Evolutionary conservation across 352 stramenopile genomes (phyloP), one percentile per base, ranked within the genome.

Genomic region (Blastocystis sp.): DNA sequence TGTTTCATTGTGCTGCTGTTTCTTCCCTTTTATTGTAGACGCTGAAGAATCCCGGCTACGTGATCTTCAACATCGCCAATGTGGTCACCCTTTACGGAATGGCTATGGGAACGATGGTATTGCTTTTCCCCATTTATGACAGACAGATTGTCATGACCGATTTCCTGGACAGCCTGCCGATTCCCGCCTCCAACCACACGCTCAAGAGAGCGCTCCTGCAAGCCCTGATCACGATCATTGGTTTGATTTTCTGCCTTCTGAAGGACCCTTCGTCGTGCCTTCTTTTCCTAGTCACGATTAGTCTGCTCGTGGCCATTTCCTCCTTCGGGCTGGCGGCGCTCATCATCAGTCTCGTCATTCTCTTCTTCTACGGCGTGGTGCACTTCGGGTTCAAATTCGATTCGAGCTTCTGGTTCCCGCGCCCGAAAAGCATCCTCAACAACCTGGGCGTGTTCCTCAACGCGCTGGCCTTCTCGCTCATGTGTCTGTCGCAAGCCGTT

Each of bases 371-470:
- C 34, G 62, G 78, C 10, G 19, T 88, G 19, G 53, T 38, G 2
- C 53, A 78, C 45, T 62, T 19, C 3, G 19, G 28, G 4, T 71
- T 88, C 21, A n/a, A 23, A 7, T 67, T 7, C 34, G 40, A 76
- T 14, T 3, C 3, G 4, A 56, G 10, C 3, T 79, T 67, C 45
- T 53, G 70, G 23, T 88, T 56, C 1, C 52, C 43, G 0, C 60
- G 14, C 14, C 34, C 62, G 17, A 40, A 41, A 17, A 61, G 19
- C 10, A 60, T 88, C 17, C 48, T 88, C 61, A 67, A 64, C 67
- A 76, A 88, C 21, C 48, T 88, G 21, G 78, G 78, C 38, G 34
- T 88, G 19, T 66, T 77, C 60, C n/a, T 78, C 10, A 78, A 79
- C 38, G 79, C 78, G 2, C 78, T 88, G 23, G 78, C 43, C 28